Evolutionary conservation across 2,329 filamentous ascomycete species (phyloP).

Genomic region (Capronia americana): DNA sequence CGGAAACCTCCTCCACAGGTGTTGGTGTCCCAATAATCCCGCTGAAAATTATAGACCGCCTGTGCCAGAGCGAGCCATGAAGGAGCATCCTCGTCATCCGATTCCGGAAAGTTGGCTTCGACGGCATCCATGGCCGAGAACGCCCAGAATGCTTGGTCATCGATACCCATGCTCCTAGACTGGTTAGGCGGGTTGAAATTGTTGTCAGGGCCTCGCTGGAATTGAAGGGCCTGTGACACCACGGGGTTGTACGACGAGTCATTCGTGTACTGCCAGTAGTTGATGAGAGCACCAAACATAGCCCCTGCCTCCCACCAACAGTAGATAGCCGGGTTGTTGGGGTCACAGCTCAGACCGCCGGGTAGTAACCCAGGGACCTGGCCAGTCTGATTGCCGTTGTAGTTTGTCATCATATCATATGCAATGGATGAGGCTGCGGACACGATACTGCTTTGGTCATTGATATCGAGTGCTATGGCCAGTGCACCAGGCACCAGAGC

Average conservation of each 20-base stretch:
- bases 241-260: constrained; percentile 50
- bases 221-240: constrained; percentile 46
- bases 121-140: constrained; percentile 63
- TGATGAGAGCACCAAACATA: constrained; percentile 51
- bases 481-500: constrained; percentile 24
- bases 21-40: constrained; percentile 70
- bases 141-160: constrained; percentile 66
- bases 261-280: constrained; percentile 54
- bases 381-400: constrained; percentile 48
- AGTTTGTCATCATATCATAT: constrained; percentile 49
- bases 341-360: constrained; percentile 45
- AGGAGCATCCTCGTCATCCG: constrained; percentile 53
- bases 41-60: constrained; percentile 80
- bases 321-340: constrained; percentile 40
- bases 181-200: constrained; percentile 54
- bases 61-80: constrained; percentile 79
- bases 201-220: constrained; percentile 47
- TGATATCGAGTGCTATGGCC: constrained; percentile 28
- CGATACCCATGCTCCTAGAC: constrained; percentile 56
- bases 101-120: constrained; percentile 54
- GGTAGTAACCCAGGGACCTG: constrained; percentile 50
- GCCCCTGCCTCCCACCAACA: constrained; percentile 55
- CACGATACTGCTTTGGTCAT: constrained; percentile 39
- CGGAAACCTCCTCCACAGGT: constrained; percentile 76
- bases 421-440: constrained; percentile 46